Base-by-base conservation (phyloP, 2,329 filamentous ascomycete genomes). In the Ophiosphaerella korrae region DNA sequence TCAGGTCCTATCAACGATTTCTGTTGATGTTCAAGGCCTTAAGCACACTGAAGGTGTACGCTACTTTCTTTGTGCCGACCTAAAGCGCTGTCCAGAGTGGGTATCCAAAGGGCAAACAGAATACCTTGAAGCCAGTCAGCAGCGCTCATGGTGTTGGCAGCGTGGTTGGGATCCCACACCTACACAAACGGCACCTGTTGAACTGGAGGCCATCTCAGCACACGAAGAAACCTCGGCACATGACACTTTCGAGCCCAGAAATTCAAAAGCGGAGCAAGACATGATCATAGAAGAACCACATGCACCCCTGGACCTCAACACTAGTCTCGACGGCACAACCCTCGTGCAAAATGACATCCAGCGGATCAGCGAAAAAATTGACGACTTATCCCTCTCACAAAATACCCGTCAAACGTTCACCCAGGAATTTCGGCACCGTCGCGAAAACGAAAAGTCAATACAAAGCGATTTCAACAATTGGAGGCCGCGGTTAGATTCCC, bases 1-100 rank as follows among this genome's bases (percentile, higher is more conserved):
- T 2, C 76, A 78, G 56, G 64, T 75, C 7, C 66, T 78, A 3
- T 75, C 74, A 8, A 74, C 66, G 2, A 58, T 78, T 5, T 75
- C 75, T 9, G 74, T 77, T 45, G 75, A 77, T 45, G 70, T 74
- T 0, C 64, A 67, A 23, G 69, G 67, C 5, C 66, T 78, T 32
- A 71, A 67, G 23, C 70, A 73, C 53, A 71, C 61, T 5, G 64
- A 72, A 11, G 67, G 67, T 4, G 72, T 76, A 3, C 61, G 62
- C 3, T 77, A 77, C 57, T 75, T 76, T 55, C 66, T 77, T 29
- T 75, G 70, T 48, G 68, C 74, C 2, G 67, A 73, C 11, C 60
- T 74, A 24, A 71, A 71, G 46, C 64, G 71, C 32, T 68, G 67
- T 34, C 72, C 72, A 1, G 71, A 72, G 26, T 74, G 72, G 72